Conservation (phyloP, 116 monocot genomes). For the Iris pallida region DNA sequence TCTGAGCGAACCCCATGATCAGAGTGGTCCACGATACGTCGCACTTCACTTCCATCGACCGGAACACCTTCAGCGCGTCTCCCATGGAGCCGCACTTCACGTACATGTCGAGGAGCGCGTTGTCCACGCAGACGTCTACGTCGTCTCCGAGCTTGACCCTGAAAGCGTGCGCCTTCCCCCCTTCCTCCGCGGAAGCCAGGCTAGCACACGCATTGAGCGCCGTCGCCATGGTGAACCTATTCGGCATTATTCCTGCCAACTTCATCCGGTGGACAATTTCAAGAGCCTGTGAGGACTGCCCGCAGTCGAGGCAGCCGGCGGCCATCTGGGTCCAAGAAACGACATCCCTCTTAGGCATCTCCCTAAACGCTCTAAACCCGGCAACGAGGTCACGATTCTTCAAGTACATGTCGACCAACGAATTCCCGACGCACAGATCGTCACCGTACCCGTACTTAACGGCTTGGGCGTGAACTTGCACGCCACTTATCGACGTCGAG, state of each 20-base stretch:
- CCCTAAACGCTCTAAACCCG: constrained; percentile 44
- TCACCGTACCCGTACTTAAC: constrained; percentile 45
- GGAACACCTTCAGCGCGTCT: constrained; percentile 39
- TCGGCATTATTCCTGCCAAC: constrained; percentile 48
- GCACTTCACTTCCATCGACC: constrained; percentile 33
- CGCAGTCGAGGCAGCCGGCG: constrained; percentile 44
- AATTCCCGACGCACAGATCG: constrained; percentile 60
- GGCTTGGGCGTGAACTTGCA: constrained; percentile 55
- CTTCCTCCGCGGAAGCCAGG: constrained; percentile 48
- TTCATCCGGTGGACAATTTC: constrained; percentile 41
- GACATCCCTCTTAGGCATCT: constrained; percentile 54
- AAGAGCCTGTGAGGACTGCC: constrained; percentile 47
- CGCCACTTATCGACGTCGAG: constrained; percentile 6
- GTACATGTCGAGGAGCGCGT: constrained; percentile 83
- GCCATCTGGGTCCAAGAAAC: constrained; percentile 84
- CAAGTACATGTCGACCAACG: constrained; percentile 67
- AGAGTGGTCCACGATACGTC: constrained; percentile 73
- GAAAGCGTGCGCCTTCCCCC: constrained; percentile 57
- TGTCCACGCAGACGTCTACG: constrained; percentile 64
- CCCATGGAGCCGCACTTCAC: constrained; percentile 61
- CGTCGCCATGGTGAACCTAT: constrained; percentile 64
- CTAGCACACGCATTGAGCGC: constrained; percentile 50
- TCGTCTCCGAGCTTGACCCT: constrained; percentile 50
- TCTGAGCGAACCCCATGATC: constrained; percentile 79
- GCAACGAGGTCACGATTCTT: constrained; percentile 26